Base-by-base conservation (phyloP, 2,329 filamentous ascomycete genomes). In the Hirsutella minnesotensis region DNA sequence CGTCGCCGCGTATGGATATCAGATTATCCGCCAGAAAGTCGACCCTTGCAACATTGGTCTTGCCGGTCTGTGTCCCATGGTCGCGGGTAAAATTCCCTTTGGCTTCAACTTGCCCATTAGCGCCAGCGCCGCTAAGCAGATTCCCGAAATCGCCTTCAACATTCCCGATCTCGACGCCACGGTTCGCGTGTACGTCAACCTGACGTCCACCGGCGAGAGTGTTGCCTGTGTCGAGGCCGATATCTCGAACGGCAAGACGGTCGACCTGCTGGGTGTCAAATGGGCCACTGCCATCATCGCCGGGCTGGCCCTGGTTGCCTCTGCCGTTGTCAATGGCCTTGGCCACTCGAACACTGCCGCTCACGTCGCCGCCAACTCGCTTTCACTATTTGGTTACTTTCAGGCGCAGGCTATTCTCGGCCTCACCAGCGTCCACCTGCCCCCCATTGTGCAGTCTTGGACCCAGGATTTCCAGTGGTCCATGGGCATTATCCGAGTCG, bases 381-480 rank as follows among this genome's bases (percentile, higher is more conserved):
- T 95, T 48, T 92, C 89, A n/a, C 79, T 96, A 24, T 94, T 95
- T 59, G 79, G 83, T 47, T 95, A 92, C 65, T 95, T 95, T 73
- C 90, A 96, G 65, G 80, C 86, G 4, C 89, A 95, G 64, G 89
- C 90, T 21, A 87, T 95, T 63, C 72, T 95, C 54, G 89, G 89
- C 49, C 81, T 95, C 63, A 86, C 82, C 42, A 77, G 83, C 18
- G 82, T 95, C 13, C 71, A 73, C 38, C 75, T 95, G 42, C 90
- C 90, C 9, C 90, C 90, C 0, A 85, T 95, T 47, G 90, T 94
- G 42, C 75, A 85, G 55, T 76, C 89, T 0, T 96, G 90, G 90
- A 95, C 89, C 2, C 89, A 95, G 66, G 90, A 95, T 65, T 95
- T 96, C 67, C 85, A 94, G 59, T 96, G 90, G 90, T 94, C 83